Base-by-base conservation (phyloP, 768 basidiomycete species). In the Podaxis sp. region DNA sequence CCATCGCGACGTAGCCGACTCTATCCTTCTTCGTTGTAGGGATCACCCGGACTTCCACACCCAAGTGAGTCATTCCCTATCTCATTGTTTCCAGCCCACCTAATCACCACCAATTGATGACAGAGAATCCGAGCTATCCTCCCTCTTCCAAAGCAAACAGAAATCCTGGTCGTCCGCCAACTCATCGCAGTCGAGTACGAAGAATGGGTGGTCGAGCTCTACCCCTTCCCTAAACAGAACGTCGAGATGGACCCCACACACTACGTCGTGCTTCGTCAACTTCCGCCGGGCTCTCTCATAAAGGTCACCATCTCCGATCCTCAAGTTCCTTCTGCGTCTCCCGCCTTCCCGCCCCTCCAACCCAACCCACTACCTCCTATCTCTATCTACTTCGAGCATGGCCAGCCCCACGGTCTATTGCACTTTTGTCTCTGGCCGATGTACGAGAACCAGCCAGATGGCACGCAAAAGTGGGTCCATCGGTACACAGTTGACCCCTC, bases 101-200 rank as follows among this genome's bases (percentile, higher is more conserved):
- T 24, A 65, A 46, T 38, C 26, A 12, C 26, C 40, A 50, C 0
- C 10, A 33, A 33, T 8, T 2, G 52, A 85, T 72, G 73, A 28
- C 81, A 85, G 66, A 73, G 74, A 24, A 82, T 88, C 63, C 78
- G 77, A 59, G 82, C 79, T n/a, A 72, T 85, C 54, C 81, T 84
- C 33, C 76, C 82, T 26, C 69, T 86, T 38, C 84, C 85, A 2
- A 71, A 74, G 13, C 86, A 87, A 68, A 72, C 75, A 8, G 77
- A 84, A 57, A 71, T 88, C 12, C 73, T 88, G 22, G 75, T 86
- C 57, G 76, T 86, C 51, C 84, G 87, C 38, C 54, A 62, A n/a
- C 44, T 36, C 22, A 30, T 50, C 36, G n/a, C 12, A 5, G 2
- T 38, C 13, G 44, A 37, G 3, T 10, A 10, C 36, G 61, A 62